Evolutionary conservation across 352 stramenopile genomes (phyloP).

Genomic region (Phytophthora macrochlamydospora): DNA sequence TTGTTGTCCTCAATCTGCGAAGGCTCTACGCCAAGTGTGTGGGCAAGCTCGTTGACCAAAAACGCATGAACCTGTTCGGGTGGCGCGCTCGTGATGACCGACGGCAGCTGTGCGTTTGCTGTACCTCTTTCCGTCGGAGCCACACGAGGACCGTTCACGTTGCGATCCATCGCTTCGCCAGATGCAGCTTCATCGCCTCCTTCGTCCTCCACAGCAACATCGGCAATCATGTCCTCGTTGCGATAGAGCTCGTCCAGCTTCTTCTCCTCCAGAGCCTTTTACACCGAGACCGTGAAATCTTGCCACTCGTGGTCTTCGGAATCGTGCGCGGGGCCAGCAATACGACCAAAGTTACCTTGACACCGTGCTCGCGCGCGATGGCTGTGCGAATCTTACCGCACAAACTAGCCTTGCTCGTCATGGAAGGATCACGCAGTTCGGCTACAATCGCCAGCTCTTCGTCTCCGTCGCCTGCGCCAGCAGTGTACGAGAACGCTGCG

Average conservation of each 20-base stretch:
- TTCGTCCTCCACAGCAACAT: conserved; percentile 44
- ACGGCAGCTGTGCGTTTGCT: conserved; percentile 42
- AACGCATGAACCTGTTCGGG: conserved; percentile 63
- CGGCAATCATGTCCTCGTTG: conserved; percentile 80
- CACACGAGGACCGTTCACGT: conserved; percentile 16
- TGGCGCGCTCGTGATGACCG: conserved; percentile 55
- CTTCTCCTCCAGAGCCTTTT: conserved; percentile 70
- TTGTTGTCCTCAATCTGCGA: conserved; percentile 52
- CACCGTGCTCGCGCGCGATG: conserved; percentile 83
- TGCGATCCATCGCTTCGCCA: conserved; percentile 35
- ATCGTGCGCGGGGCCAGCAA: conserved; percentile 93
- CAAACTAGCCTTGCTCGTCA: conserved; percentile 77
- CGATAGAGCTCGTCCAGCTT: conserved; percentile 72
- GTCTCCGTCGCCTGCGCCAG: conserved; percentile 42
- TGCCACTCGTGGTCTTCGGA: conserved; percentile 98
- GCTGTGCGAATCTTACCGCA: conserved; percentile 70
- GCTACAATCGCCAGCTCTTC: conserved; percentile 80
- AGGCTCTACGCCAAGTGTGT: conserved; percentile 59
- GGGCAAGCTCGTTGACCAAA: conserved; percentile 62
- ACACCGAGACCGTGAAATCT: conserved; percentile 95
- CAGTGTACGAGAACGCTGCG: conserved; percentile 92
- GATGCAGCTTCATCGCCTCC: conserved; percentile 38
- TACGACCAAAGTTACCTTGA: conserved; percentile 90
- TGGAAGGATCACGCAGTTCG: conserved; percentile 71
- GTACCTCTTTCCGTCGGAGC: conserved; percentile 13